Evolutionary conservation across 202 grass and related monocot genomes (phyloP).

Genomic region (Thinopyrum obtusiflorum): DNA sequence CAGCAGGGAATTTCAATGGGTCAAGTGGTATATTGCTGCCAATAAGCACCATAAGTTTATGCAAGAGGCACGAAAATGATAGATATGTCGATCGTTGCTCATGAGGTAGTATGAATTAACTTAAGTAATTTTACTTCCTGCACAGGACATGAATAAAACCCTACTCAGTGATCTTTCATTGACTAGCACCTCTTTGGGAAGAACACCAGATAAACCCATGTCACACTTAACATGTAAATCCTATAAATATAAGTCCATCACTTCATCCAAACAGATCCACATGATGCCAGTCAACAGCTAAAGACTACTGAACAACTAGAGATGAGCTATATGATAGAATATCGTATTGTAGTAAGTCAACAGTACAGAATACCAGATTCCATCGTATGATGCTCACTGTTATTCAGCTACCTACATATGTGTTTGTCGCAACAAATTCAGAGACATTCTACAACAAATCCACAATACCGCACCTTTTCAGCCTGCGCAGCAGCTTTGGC

Average conservation of each 20-base stretch:
- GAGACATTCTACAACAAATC: background rate
- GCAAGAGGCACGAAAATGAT: background rate
- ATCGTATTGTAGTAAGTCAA: background rate
- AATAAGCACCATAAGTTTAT: background rate
- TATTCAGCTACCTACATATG: background rate
- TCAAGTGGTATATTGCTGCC: background rate
- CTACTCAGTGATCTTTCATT: background rate
- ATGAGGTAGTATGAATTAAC: background rate
- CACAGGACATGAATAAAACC: background rate
- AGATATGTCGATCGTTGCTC: background rate
- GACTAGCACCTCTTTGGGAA: background rate
- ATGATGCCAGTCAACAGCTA: background rate
- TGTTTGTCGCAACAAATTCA: background rate
- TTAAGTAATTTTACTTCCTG: background rate
- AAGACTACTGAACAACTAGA: background rate
- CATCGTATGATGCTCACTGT: background rate
- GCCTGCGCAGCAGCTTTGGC: conserved; percentile 70
- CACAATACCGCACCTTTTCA: conserved; percentile 53
- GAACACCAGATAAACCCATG: background rate
- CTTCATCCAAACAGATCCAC: background rate
- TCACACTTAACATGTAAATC: background rate
- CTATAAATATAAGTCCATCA: background rate
- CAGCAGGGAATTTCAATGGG: background rate
- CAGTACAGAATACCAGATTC: background rate
- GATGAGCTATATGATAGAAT: background rate